Evolutionary conservation across 352 stramenopile species (phyloP).

Genomic region (Achlya hypogyna): DNA sequence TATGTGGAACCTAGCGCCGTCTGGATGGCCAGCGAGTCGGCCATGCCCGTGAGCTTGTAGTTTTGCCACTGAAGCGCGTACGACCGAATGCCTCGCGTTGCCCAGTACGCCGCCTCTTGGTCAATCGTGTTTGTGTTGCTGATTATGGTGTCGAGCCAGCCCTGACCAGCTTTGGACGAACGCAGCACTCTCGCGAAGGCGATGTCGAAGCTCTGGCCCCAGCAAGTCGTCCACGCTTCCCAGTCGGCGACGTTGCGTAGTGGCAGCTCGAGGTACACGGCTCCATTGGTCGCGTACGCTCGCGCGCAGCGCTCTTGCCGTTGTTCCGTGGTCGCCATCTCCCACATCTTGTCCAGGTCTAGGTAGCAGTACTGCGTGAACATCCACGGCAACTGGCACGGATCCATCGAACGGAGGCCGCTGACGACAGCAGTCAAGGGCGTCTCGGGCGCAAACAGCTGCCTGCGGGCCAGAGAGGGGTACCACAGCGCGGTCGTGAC

Average conservation of each 20-base stretch:
- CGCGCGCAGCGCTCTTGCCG: background rate
- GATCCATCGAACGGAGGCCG: background rate
- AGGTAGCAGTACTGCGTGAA: conserved; percentile 1
- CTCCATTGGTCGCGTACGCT: background rate
- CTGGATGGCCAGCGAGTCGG: background rate
- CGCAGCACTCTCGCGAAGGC: background rate
- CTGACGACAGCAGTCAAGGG: background rate
- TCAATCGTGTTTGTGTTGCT: background rate
- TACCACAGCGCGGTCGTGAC: background rate
- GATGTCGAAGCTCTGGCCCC: background rate
- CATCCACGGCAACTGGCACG: background rate
- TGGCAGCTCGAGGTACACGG: background rate
- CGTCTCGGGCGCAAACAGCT: background rate
- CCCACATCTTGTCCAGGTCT: background rate
- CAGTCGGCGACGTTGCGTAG: background rate
- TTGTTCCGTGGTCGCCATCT: background rate
- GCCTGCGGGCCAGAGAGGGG: background rate
- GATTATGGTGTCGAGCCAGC: background rate
- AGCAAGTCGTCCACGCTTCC: background rate
- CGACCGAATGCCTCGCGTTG: background rate
- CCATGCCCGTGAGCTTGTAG: conserved; percentile 3
- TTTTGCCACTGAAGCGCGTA: conserved; percentile 12
- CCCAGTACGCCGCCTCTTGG: background rate
- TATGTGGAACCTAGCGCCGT: background rate
- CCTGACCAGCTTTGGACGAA: background rate